Evolutionary conservation across 331 rosid genomes (phyloP), one percentile per base, ranked within the genome.

Genomic region (Telfairia occidentalis): DNA sequence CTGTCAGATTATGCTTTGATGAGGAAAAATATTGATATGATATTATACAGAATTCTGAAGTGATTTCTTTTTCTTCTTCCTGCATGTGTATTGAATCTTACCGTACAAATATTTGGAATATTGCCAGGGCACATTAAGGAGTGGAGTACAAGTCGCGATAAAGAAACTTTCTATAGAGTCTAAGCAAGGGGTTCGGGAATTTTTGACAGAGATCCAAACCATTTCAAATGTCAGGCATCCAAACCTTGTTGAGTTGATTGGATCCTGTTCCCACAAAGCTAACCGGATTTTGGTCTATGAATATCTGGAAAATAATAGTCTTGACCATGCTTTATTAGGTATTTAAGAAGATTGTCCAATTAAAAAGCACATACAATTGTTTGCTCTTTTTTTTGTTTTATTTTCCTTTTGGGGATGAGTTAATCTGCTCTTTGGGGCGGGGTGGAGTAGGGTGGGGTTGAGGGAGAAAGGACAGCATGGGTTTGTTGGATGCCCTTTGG

Each of bases 171-270:
- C 99, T 37, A 85, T 84, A 61, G 88, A 87, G 54, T 95, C 97
- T 15, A 89, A 71, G 94, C 97, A 92, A 67, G 99, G 97, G 75
- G 90, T 86, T 54, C 84, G 81, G 9, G 97, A 95, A 79, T 92
- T 92, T 83, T 81, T 92, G 76, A 81, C 92, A 2, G 97, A 95
- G 83, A 89, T 95, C 21, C 82, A 81, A 28, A 86, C 96, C 29
- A 87, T 95, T 72, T 84, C 97, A 74, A 87, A 84, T 81, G 97
- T 90, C 46, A 88, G 58, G 83, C 99, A 92, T 84, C 86, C 88
- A 78, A 90, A 92, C 81, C 97, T 92, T 81, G 94, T 95, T 75
- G 96, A 90, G 85, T 81, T 92, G 91, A 40, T 95, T 70, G 99
- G 99, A 69, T 95, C 87, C 84, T 89, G 93, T 77, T 82, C 84